Base-by-base conservation (phyloP, 495 filamentous ascomycete species). In the Penicillium cinerascens region DNA sequence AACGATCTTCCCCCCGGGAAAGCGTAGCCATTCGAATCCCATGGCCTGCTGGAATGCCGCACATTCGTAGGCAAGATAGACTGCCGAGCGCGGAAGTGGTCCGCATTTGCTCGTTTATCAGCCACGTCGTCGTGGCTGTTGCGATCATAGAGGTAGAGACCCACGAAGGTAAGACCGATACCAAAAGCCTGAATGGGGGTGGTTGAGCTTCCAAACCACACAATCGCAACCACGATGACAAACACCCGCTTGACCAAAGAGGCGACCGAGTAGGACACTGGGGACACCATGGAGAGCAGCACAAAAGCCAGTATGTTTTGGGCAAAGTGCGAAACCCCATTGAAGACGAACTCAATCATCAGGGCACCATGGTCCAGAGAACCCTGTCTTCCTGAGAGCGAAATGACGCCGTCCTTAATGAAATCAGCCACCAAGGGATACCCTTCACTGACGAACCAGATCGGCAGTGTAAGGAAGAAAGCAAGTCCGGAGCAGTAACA, bases 271-370 rank as follows among this genome's bases (percentile, higher is more conserved):
- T 99, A 99, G 2, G 95, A 97, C 27, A 99, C 93, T 4, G 93
- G 93, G 2, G 88, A 93, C 11, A 97, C 85, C 77, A 96, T 84
- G 43, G 89, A 92, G 17, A 97, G 75, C 10, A 99, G 76, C 35
- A 96, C 74, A 60, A 99, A 99, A 0, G 93, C 93, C 45, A 97
- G 78, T 36, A 99, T 92, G 65, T 93, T 96, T 58, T 99, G 93
- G 1, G 83, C 89, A 66, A 99, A 99, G 65, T 99, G 93, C 66
- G 95, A 96, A 6, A 90, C 87, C 40, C 93, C 93, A 65, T 97
- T 99, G 78, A 99, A 97, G 33, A 97, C 64, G 68, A 95, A 96
- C 63, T 97, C 92, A 21, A 90, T 55, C 1, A 83, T 75, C 29
- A 99, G 77, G 2, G 74, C 71, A 22, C 89, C 87, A 60, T 96